Percentiles rank a stretch among this genome's conserved stretches.
phyloP scores from a whole-genome alignment of 768 basidiomycete species.

The Lactifluus hygrophoroides region DNA sequence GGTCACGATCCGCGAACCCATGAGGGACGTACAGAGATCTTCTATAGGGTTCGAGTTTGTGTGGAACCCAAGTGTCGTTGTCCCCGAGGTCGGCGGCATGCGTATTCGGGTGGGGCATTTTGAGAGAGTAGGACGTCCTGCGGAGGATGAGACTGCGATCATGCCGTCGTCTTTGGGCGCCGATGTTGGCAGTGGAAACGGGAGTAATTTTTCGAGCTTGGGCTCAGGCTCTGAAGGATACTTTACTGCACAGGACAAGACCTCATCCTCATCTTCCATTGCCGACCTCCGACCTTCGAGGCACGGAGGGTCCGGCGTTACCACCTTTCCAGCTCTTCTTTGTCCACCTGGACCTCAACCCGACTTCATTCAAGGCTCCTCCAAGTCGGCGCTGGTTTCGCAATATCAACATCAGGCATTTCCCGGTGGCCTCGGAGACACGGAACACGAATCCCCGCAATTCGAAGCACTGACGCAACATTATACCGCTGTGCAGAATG shows the following conservation, averaged over 20 bases:
- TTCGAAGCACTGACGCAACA: slow-evolving; percentile 2
- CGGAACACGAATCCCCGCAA: not conserved
- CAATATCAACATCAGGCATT: not conserved
- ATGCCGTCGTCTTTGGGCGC: not conserved
- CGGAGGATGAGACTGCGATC: not conserved
- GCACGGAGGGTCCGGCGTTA: too few relatives aligned
- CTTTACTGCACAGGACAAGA: slow-evolving; percentile 5
- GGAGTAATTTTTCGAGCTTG: not conserved
- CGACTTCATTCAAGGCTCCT: slow-evolving; percentile 11
- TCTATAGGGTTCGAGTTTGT: not conserved
- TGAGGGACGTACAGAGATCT: not conserved
- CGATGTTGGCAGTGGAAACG: not conserved
- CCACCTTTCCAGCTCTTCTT: not conserved
- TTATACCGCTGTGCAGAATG: not conserved
- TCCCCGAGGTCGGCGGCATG: slow-evolving; percentile 10
- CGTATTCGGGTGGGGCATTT: slow-evolving; percentile 14
- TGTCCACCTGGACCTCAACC: not conserved
- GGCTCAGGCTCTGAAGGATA: slow-evolving; percentile 2
- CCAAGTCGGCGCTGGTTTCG: not conserved
- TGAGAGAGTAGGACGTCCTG: not conserved
- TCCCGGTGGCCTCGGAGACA: not conserved
- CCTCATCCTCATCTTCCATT: not conserved
- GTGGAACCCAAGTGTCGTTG: slow-evolving; percentile 5
- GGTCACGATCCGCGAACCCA: slow-evolving; percentile 1
- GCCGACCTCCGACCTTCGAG: not conserved